These are phyloP conservation scores for Cladosporium sphaerospermum DNA, from an alignment of 2,329 filamentous ascomycete genomes.

Conservation along the genomic window DNA sequence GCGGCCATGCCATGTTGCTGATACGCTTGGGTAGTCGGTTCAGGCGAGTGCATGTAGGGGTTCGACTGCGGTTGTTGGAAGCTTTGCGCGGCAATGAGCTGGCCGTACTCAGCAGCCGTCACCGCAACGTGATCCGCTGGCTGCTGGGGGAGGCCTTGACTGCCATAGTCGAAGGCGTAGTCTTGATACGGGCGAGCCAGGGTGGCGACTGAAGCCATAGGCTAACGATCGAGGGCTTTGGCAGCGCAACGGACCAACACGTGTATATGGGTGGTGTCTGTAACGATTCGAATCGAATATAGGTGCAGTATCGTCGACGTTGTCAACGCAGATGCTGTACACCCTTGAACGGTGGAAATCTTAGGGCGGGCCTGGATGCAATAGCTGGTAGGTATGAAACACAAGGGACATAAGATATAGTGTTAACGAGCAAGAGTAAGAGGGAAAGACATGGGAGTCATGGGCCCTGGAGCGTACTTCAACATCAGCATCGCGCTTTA, in stretches of 20 bases:
- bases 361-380: conserved; percentile 6
- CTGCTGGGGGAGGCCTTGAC: conserved; percentile 39
- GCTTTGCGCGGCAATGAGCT: conserved; percentile 22
- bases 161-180: conserved; percentile 41
- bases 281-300: conserved; percentile 5
- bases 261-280: neutral
- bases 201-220: conserved; percentile 31
- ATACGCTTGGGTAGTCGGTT: conserved; percentile 16
- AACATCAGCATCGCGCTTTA: conserved; percentile 7
- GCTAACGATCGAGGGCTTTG: neutral
- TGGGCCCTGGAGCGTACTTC: conserved; percentile 8
- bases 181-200: conserved; percentile 44
- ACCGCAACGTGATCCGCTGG: conserved; percentile 24
- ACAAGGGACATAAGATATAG: conserved; percentile 11
- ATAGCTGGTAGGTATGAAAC: conserved; percentile 12
- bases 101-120: conserved; percentile 17
- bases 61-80: conserved; percentile 19
- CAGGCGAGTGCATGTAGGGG: conserved; percentile 10
- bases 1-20: conserved; percentile 24
- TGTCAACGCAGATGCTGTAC: conserved; percentile 6
- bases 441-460: conserved; percentile 12
- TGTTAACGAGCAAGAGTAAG: conserved; percentile 11
- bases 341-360: conserved; percentile 6
- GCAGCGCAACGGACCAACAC: neutral
- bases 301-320: conserved; percentile 11